Conservation (phyloP, 371 early-diverging fungal species). For the Mortierella sp. region DNA sequence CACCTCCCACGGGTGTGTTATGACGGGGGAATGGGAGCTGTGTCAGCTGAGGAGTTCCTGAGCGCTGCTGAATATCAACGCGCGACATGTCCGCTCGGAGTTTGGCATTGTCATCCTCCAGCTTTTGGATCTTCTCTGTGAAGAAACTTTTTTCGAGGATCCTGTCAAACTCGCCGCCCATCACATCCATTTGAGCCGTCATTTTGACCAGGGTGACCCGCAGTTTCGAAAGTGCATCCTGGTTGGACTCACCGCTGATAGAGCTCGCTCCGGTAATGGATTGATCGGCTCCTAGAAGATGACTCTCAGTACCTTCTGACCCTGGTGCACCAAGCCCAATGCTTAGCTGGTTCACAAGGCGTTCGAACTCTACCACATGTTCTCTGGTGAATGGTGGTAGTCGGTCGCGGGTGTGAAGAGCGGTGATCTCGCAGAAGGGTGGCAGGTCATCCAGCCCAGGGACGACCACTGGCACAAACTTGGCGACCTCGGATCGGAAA, state of each 20-base stretch:
- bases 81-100: conserved; percentile 53
- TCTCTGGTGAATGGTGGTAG: conserved; percentile 68
- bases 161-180: conserved; percentile 71
- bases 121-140: conserved; percentile 41
- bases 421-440: conserved; percentile 78
- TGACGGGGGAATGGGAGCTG: conserved; percentile 38
- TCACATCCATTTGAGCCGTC: conserved; percentile 71
- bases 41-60: conserved; percentile 47
- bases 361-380: conserved; percentile 67
- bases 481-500: conserved; percentile 70
- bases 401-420: conserved; percentile 63
- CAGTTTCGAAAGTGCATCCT: conserved; percentile 61
- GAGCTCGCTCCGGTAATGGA: conserved; percentile 33
- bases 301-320: conserved; percentile 19
- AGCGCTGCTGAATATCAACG: conserved; percentile 46
- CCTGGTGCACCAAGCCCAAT: conserved; percentile 32
- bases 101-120: conserved; percentile 56
- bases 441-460: conserved; percentile 70
- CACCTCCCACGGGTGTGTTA: conserved; percentile 23
- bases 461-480: conserved; percentile 73
- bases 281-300: conserved; percentile 18
- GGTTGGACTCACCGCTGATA: conserved; percentile 29
- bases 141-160: conserved; percentile 64
- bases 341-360: conserved; percentile 59
- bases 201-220: conserved; percentile 68